Conservation (phyloP, 306 rosid species). For the Castanea crenata region DNA sequence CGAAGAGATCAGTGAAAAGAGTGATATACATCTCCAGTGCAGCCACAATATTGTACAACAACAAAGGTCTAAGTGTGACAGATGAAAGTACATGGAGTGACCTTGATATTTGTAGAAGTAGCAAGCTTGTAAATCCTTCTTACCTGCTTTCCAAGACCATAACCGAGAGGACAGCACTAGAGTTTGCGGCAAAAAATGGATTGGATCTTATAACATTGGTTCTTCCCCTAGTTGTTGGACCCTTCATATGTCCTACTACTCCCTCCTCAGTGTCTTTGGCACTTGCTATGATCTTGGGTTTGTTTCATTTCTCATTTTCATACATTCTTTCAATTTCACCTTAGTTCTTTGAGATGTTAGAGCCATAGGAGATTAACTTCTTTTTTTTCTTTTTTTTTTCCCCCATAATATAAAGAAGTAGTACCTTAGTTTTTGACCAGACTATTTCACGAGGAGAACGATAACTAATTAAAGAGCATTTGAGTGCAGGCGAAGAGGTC, state of each 20-base stretch:
- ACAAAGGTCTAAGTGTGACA: neutral
- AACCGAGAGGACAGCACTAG: constrained; percentile 46
- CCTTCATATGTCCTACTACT: constrained; percentile 44
- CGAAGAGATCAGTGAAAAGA: constrained; percentile 43
- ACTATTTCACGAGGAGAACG: too few species aligned
- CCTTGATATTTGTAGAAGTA: constrained; percentile 30
- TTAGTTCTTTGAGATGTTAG: neutral
- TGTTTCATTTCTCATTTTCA: neutral
- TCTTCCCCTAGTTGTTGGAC: constrained; percentile 56
- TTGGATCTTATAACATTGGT: constrained; percentile 56
- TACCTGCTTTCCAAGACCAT: constrained; percentile 50
- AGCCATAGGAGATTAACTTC: too few species aligned
- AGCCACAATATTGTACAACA: constrained; percentile 18
- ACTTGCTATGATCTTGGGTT: constrained; percentile 46
- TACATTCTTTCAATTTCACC: neutral
- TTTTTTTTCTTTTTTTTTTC: neutral
- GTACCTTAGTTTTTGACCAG: too few species aligned
- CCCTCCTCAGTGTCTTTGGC: constrained; percentile 40
- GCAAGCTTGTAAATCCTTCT: constrained; percentile 20
- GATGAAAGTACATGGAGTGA: constrained; percentile 65
- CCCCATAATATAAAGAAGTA: too few species aligned
- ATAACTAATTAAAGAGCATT: neutral
- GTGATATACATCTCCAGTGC: constrained; percentile 55
- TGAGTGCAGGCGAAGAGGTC: constrained; percentile 35
- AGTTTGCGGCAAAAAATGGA: constrained; percentile 43